These are phyloP conservation scores for Acanthamoeba royreba DNA, from an alignment of 208 protist genomes.

Conservation along the genomic window DNA sequence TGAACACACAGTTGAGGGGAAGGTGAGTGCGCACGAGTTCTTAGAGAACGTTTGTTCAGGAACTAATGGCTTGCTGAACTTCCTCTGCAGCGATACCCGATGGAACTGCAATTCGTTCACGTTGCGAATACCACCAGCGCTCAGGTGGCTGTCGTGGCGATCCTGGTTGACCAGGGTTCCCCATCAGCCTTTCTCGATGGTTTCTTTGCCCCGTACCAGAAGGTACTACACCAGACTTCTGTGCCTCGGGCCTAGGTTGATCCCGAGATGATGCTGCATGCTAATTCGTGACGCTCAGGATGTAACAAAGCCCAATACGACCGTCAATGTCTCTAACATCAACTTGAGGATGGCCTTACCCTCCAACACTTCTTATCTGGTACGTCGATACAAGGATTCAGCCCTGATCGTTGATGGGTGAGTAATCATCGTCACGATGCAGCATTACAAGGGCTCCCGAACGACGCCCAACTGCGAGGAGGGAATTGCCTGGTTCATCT, in stretches of 20 bases:
- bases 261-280: neutral
- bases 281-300: neutral
- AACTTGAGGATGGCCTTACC: neutral
- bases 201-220: neutral
- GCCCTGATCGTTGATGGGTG: neutral
- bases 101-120: neutral
- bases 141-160: neutral
- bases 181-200: neutral
- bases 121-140: neutral
- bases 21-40: no score
- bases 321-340: neutral
- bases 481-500: neutral
- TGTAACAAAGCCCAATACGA: neutral
- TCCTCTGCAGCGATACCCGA: neutral
- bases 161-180: neutral
- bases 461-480: neutral
- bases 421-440: neutral
- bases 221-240: neutral
- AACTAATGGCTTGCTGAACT: no score
- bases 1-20: neutral
- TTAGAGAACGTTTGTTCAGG: no score
- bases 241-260: neutral
- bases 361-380: neutral
- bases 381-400: neutral
- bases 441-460: neutral